Percentiles rank a stretch among this genome's conserved stretches.
Evolutionary conservation across 2,329 filamentous ascomycete species (phyloP).

Genomic region (Aspergillus ruber): DNA sequence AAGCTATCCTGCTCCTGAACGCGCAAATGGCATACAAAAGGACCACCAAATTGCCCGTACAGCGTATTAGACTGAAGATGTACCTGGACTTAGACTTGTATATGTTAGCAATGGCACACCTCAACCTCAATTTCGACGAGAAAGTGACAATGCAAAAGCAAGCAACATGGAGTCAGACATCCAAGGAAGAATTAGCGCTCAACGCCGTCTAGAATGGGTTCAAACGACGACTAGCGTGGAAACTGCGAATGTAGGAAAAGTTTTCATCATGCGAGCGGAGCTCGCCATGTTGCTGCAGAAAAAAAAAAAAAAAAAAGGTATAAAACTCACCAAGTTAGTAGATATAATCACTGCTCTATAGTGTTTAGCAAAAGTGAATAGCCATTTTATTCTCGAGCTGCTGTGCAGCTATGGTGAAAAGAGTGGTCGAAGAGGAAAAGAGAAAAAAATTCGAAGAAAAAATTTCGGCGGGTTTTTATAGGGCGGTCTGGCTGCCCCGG

Average conservation of each 20-base stretch:
- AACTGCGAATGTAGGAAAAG: slow-evolving; percentile 38
- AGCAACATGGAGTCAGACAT: slow-evolving; percentile 25
- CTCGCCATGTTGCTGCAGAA: slow-evolving; percentile 8
- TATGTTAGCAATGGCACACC: background rate
- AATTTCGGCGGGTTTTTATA: slow-evolving; percentile 27
- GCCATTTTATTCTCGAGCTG: background rate
- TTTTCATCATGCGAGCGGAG: slow-evolving; percentile 35
- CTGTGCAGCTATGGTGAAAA: slow-evolving; percentile 3
- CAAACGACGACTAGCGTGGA: slow-evolving; percentile 34
- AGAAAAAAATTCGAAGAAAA: slow-evolving; percentile 19
- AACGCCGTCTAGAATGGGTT: slow-evolving; percentile 30
- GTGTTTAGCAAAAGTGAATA: background rate
- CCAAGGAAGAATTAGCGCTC: slow-evolving; percentile 35
- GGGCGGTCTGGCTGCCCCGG: slow-evolving; percentile 25
- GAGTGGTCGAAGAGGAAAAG: slow-evolving; percentile 4
- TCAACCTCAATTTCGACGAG: background rate
- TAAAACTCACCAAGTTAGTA: slow-evolving; percentile 17
- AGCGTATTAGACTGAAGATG: too few species aligned
- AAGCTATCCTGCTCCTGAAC: too few species aligned
- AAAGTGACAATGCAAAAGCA: slow-evolving; percentile 12
- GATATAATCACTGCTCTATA: background rate
- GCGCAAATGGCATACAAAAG: too few species aligned
- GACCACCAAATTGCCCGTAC: too few species aligned
- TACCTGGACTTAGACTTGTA: too few species aligned
- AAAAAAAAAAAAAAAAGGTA: slow-evolving; percentile 8